Evolutionary conservation across 192 early-diverging fungal species (phyloP), one percentile per base, ranked within the genome.

Genomic region (Backusella psychrophila): DNA sequence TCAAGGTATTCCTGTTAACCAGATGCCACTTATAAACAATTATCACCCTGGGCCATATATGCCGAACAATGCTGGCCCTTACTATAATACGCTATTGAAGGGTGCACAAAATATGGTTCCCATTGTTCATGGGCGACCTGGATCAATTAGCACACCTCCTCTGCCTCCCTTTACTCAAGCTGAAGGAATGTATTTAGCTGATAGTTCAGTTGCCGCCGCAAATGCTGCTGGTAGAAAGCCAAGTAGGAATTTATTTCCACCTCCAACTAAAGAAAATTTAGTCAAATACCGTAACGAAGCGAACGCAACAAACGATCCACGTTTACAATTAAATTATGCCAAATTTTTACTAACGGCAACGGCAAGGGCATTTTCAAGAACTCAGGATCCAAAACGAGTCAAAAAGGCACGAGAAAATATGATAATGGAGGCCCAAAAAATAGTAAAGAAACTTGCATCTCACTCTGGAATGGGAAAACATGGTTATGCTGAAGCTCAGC

Each of bases 401-500:
- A 87, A 88, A 69, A 93, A 91, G 78, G 87, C 87, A 56, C 92
- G 91, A 77, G 93, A 96, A 29, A 77, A 87, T 15, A 84, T 97
- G 76, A 84, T 91, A 31, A 79, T 84, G 17, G 97, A 99, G 82
- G 98, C 93, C 0, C 86, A 97, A 52, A 97, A 97, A 77, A 90
- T 92, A 83, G 86, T 96, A 46, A 97, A 98, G 74, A 94, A 94
- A 76, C 82, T 98, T 31, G 91, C 94, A 0, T 86, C 88, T 14
- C 83, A 88, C 44, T 63, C 56, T 29, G 97, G 96, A 34, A 85
- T 90, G 65, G 86, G 94, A 44, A 93, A 91, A 71, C 84, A 90
- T 34, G 90, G 93, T 9, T 93, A 92, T 56, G 88, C 97, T 5
- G 97, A 98, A 39, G 95, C 98, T 8, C 92, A 94, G 81, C 98